Evolutionary conservation across 306 rosid species (phyloP), one percentile per base, ranked within the genome.

Genomic region (Rosa lucieae): DNA sequence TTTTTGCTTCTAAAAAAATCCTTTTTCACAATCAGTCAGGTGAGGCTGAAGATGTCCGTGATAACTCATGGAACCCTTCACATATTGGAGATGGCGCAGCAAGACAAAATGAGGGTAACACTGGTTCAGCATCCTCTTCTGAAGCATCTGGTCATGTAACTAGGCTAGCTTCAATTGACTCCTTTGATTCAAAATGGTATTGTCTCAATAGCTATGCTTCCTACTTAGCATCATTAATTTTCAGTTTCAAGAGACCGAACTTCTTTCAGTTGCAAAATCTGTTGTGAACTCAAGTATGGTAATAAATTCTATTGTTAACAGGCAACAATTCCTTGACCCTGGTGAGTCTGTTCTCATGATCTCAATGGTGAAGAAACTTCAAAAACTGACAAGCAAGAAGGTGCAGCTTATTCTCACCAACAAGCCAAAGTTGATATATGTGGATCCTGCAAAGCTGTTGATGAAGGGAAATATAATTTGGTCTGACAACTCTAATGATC

Each of bases 371-470:
- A 93, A 96, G 92, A 90, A 96, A 80, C 13, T 93, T 66, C 98
- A 88, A 85, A 96, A 93, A 75, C 76, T 96, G 76, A 85, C 96
- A 51, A 96, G 97, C 92, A 96, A 96, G 88, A 96, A 96, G 88
- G 98, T 96, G 88, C 99, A 96, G 87, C 98, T 96, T 69, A 96
- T 96, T 80, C 98, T 93, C 75, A 93, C 99, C 77, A 96, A 96
- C 92, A 93, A 93, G 78, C 99, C 98, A 7, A 96, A 93, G 84
- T 86, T 96, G 86, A 91, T 96, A 80, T 96, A 96, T 78, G 97
- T 93, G 12, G 98, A 96, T 83, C 99, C 99, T 40, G 85, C 99
- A 37, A 93, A 96, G 83, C 86, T 96, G 75, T 73, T 91, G 73
- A 92, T 90, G 56, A 96, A 96, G 82, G 99, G 98, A 82, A 91